Percentiles rank a stretch among this genome's conserved stretches.
Conservation (phyloP, 352 stramenopile species). For the Phytopythium cucurbitacearum region DNA sequence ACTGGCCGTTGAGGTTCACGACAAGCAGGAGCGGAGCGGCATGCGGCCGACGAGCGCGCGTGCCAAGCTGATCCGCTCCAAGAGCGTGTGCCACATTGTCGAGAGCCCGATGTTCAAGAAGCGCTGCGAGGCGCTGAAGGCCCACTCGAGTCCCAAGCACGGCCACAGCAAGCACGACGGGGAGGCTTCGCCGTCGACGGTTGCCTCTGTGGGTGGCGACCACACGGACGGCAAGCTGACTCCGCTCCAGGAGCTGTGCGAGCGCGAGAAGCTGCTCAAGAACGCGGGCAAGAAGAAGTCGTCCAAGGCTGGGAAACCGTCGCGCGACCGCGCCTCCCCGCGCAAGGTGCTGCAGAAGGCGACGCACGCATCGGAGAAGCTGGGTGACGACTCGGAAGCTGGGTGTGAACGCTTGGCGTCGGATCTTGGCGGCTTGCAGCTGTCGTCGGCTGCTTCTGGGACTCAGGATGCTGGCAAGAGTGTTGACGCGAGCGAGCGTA, state of each 20-base stretch:
- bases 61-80: conserved; percentile 20
- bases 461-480: too few relatives aligned
- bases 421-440: too few relatives aligned
- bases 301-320: conserved; percentile 6
- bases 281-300: conserved; percentile 8
- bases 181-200: conserved; percentile 7
- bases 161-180: conserved; percentile 14
- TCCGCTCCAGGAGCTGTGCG: conserved; percentile 23
- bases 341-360: conserved; percentile 2
- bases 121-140: conserved; percentile 34
- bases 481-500: too few relatives aligned
- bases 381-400: too few relatives aligned
- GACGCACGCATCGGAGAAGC: background rate
- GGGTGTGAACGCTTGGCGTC: too few relatives aligned
- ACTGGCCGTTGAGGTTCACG: background rate
- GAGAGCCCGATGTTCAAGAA: conserved; percentile 37
- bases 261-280: conserved; percentile 19
- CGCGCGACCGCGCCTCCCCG: conserved; percentile 3
- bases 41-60: conserved; percentile 4
- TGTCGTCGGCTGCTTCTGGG: too few relatives aligned
- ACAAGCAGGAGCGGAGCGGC: conserved; percentile 6
- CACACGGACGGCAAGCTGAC: conserved; percentile 12
- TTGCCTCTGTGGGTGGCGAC: background rate
- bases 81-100: conserved; percentile 32
- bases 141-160: conserved; percentile 11